phyloP scores from a whole-genome alignment of 768 basidiomycete genomes.

The Trametes cingulata region DNA sequence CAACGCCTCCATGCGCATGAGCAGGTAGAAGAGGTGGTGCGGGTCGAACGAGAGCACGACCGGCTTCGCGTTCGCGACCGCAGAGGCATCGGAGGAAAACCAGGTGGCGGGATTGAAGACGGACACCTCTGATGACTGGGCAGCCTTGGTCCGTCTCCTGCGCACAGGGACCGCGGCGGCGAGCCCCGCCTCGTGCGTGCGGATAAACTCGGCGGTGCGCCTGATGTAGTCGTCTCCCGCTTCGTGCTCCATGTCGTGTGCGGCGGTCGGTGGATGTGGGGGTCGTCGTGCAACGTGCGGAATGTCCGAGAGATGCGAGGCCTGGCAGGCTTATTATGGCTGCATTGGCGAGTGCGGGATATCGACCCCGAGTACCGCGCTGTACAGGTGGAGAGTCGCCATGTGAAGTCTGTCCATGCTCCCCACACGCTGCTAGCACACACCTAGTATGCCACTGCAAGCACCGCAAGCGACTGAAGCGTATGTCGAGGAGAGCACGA shows the following conservation, averaged over 20 bases:
- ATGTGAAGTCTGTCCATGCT: neutral
- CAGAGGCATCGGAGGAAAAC: slow-evolving; percentile 44
- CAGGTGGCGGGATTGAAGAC: slow-evolving; percentile 64
- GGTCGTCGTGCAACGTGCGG: slow-evolving; percentile 9
- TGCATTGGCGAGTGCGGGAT: neutral
- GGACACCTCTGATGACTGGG: slow-evolving; percentile 29
- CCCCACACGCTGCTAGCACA: neutral
- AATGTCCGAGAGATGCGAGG: slow-evolving; percentile 14
- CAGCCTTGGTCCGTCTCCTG: slow-evolving; percentile 43
- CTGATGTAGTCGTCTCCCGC: slow-evolving; percentile 77
- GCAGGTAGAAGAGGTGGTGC: slow-evolving; percentile 84
- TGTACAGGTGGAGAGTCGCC: neutral
- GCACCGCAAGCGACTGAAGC: neutral
- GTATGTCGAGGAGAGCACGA: neutral
- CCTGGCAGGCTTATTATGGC: slow-evolving; percentile 10
- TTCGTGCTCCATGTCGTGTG: slow-evolving; percentile 50
- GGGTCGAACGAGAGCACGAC: slow-evolving; percentile 70
- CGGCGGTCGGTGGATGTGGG: slow-evolving; percentile 19
- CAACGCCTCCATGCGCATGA: slow-evolving; percentile 83
- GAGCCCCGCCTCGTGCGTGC: slow-evolving; percentile 68
- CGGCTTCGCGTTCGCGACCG: slow-evolving; percentile 48
- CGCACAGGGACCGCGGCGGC: slow-evolving; percentile 61
- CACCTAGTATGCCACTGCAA: neutral
- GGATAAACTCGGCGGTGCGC: slow-evolving; percentile 68
- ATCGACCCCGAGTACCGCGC: slow-evolving; percentile 8